Percentiles rank a stretch among this genome's conserved stretches.
Conservation (phyloP, 768 basidiomycete genomes). For the Trametes meyenii region DNA sequence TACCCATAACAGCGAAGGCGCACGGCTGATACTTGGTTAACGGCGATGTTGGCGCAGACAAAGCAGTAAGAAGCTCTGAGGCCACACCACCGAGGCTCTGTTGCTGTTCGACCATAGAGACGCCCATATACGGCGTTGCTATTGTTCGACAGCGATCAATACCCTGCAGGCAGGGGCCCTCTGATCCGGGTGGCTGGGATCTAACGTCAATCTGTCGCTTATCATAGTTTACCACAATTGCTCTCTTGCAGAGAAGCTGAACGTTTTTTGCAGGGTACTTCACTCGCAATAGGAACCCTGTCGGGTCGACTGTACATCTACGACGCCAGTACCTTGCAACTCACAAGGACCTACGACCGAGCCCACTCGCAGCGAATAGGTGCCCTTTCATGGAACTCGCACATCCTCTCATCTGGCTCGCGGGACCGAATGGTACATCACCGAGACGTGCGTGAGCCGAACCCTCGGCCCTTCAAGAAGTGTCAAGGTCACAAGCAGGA, state of each 20-base stretch:
- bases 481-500: slow-evolving; percentile 86
- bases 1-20: neutral
- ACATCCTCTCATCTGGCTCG: slow-evolving; percentile 87
- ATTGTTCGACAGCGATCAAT: neutral
- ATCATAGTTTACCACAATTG: neutral
- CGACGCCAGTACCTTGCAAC: slow-evolving; percentile 77
- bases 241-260: slow-evolving; percentile 8
- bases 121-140: neutral
- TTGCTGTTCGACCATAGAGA: too few species aligned
- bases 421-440: slow-evolving; percentile 91
- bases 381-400: slow-evolving; percentile 90
- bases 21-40: neutral
- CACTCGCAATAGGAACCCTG: slow-evolving; percentile 92
- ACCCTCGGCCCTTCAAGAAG: slow-evolving; percentile 64
- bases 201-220: neutral
- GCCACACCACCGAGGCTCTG: too few species aligned
- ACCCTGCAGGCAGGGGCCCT: neutral
- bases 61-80: too few species aligned
- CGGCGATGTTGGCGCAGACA: neutral
- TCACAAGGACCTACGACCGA: slow-evolving; percentile 78
- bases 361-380: slow-evolving; percentile 92
- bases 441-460: slow-evolving; percentile 83
- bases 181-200: neutral
- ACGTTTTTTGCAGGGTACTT: slow-evolving; percentile 59
- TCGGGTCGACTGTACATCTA: slow-evolving; percentile 90